Evolutionary conservation across 805 yeast species (phyloP), one percentile per base, ranked within the genome.

Genomic region (Candida silvicultrix): DNA sequence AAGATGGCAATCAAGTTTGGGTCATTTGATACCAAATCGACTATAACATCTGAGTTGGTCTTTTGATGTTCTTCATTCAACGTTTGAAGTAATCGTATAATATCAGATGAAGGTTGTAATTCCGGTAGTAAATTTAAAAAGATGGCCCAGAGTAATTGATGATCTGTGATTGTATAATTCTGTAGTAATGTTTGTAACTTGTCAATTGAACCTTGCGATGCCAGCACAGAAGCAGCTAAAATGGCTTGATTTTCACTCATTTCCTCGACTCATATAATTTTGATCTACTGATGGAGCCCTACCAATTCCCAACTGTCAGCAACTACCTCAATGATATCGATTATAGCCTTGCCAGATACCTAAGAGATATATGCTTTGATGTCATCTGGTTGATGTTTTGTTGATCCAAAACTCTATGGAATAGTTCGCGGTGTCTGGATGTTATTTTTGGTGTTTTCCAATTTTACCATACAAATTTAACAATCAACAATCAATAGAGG

Each of bases 221-320:
- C 39, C 16, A 37, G 18, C 6, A 37, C 14, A 11, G 39, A 37
- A 21, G 18, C 16, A 3, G 39, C 39, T 9, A 37, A 16, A 12
- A 37, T 23, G 22, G 22, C 41, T 38, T 38, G 31, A 38, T 37
- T 37, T 10, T 37, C 39, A 20, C 39, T 37, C 39, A 37, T 37
- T 15, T 37, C 12, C 5, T 4, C n/a, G n/a, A n/a, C n/a, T n/a
- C n/a, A n/a, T n/a, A n/a, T n/a, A n/a, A n/a, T n/a, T n/a, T n/a
- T n/a, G n/a, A n/a, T n/a, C n/a, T n/a, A n/a, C n/a, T n/a, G n/a
- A n/a, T n/a, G n/a, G n/a, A n/a, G n/a, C n/a, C n/a, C n/a, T n/a
- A n/a, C n/a, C n/a, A n/a, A n/a, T n/a, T n/a, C n/a, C n/a, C n/a
- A n/a, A n/a, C n/a, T n/a, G n/a, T n/a, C n/a, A n/a, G n/a, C n/a